Percentiles rank a stretch among this genome's conserved stretches.
Evolutionary conservation across 176 grass and related monocot species (phyloP).

Genomic region (Oryza longistaminata): DNA sequence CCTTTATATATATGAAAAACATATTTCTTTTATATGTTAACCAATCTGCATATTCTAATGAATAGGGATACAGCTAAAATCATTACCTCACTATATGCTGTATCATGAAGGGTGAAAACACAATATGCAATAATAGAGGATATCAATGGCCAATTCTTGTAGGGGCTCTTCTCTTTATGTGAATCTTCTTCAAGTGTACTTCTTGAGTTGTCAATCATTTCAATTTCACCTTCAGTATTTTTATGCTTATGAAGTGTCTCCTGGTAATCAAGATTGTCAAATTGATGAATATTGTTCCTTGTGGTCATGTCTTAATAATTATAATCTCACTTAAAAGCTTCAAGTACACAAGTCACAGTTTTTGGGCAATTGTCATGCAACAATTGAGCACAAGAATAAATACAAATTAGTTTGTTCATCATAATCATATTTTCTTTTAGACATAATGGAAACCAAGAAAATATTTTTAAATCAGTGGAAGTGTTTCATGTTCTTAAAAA

Average conservation of each 20-base stretch:
- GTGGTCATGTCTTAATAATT: too few relatives aligned
- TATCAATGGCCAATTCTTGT: constrained; percentile 83
- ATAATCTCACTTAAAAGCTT: too few relatives aligned
- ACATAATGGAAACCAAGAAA: neutral
- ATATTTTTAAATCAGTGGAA: neutral
- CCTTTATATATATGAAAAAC: neutral
- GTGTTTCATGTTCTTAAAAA: neutral
- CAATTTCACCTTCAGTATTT: constrained; percentile 8
- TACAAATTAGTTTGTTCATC: too few relatives aligned
- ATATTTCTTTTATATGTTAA: neutral
- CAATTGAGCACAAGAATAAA: neutral
- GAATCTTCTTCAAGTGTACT: constrained; percentile 10
- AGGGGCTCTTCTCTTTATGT: constrained; percentile 36
- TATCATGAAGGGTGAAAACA: constrained; percentile 78
- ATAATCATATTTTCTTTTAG: neutral
- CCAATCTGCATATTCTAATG: neutral
- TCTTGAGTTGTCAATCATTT: constrained; percentile 22
- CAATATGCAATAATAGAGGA: constrained; percentile 65
- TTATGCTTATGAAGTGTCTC: constrained; percentile 79
- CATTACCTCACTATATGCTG: constrained; percentile 81
- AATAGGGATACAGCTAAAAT: neutral
- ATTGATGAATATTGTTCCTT: too few relatives aligned
- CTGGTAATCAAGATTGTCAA: constrained; percentile 38
- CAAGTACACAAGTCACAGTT: too few relatives aligned
- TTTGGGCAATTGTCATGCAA: neutral